Percentiles rank a stretch among this genome's conserved stretches.
Evolutionary conservation across 495 filamentous ascomycete species (phyloP).

Genomic region (Pseudomonodictys pantanalensis): DNA sequence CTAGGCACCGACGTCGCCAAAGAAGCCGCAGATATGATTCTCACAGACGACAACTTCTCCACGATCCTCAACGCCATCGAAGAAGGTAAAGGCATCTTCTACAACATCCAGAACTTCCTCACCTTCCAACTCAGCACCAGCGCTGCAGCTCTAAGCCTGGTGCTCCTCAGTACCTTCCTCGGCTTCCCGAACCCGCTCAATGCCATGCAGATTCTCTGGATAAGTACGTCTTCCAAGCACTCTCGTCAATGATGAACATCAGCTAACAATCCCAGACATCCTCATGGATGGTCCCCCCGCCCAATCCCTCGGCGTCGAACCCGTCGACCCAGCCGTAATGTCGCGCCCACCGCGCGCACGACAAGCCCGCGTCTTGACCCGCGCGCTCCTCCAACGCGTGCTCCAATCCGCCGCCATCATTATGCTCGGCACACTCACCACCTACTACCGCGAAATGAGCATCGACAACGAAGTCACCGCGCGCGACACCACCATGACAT

Average conservation of each 20-base stretch:
- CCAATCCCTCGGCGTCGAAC: slow-evolving; percentile 94
- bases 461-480: slow-evolving; percentile 76
- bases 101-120: slow-evolving; percentile 99
- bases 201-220: slow-evolving; percentile 99
- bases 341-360: slow-evolving; percentile 80
- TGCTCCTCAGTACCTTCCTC: slow-evolving; percentile 84
- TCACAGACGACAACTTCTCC: slow-evolving; percentile 97
- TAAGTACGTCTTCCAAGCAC: slow-evolving; percentile 63
- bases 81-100: slow-evolving; percentile 98
- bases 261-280: slow-evolving; percentile 64
- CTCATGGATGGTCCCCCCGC: slow-evolving; percentile 98
- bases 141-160: slow-evolving; percentile 86
- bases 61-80: slow-evolving; percentile 96
- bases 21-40: slow-evolving; percentile 99
- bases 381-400: slow-evolving; percentile 74
- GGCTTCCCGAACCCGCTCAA: slow-evolving; percentile 94
- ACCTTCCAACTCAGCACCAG: slow-evolving; percentile 98
- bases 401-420: slow-evolving; percentile 85
- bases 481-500: slow-evolving; percentile 98
- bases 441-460: slow-evolving; percentile 87
- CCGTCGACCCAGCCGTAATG: slow-evolving; percentile 94
- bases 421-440: slow-evolving; percentile 83
- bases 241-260: neutral
- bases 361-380: slow-evolving; percentile 82
- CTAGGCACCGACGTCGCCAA: slow-evolving; percentile 97